Evolutionary conservation across 1,139 yeast species (phyloP).

Genomic region (Yamadazyma triangularis): DNA sequence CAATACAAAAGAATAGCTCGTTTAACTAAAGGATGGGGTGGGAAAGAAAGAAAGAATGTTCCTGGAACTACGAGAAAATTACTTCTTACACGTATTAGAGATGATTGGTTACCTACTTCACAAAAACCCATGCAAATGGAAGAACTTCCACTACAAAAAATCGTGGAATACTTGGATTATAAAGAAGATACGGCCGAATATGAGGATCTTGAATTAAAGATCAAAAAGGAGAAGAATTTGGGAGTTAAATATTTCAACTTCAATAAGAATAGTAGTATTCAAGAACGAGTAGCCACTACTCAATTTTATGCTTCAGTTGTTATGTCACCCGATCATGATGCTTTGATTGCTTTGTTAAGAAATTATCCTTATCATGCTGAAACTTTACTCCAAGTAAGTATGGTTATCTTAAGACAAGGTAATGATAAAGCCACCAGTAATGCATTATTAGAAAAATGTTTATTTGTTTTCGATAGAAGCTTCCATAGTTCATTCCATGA

Average conservation of each 20-base stretch:
- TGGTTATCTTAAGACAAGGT: slow-evolving; percentile 72
- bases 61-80: slow-evolving; percentile 72
- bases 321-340: slow-evolving; percentile 67
- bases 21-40: slow-evolving; percentile 77
- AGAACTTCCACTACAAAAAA: slow-evolving; percentile 39
- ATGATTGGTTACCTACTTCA: slow-evolving; percentile 76
- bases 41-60: slow-evolving; percentile 64
- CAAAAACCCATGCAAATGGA: slow-evolving; percentile 64
- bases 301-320: slow-evolving; percentile 66
- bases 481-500: slow-evolving; percentile 39
- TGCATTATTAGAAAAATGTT: slow-evolving; percentile 69
- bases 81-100: slow-evolving; percentile 66
- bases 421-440: slow-evolving; percentile 63
- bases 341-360: slow-evolving; percentile 52
- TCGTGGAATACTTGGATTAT: slow-evolving; percentile 32
- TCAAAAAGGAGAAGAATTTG: slow-evolving; percentile 37
- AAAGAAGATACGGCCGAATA: slow-evolving; percentile 32
- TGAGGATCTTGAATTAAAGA: slow-evolving; percentile 28
- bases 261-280: slow-evolving; percentile 34
- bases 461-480: slow-evolving; percentile 72
- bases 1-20: slow-evolving; percentile 61
- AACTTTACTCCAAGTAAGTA: slow-evolving; percentile 75
- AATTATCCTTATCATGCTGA: slow-evolving; percentile 72
- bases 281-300: slow-evolving; percentile 47
- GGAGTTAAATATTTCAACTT: slow-evolving; percentile 58